Evolutionary conservation across 768 basidiomycete genomes (phyloP).

Genomic region (Mrakia frigida): DNA sequence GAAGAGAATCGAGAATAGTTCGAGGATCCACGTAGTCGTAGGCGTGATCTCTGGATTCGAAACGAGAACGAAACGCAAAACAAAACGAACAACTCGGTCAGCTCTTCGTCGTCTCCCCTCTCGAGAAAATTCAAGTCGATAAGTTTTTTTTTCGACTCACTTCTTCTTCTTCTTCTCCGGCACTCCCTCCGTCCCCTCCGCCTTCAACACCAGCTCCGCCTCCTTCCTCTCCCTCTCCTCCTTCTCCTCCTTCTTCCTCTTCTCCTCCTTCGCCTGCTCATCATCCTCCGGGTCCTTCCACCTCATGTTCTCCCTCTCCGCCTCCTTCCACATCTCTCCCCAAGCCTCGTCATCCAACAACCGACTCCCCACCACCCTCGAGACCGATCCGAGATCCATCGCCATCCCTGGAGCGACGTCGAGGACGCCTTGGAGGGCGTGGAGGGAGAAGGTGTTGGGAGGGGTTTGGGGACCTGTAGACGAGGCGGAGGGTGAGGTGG

Average conservation of each 20-base stretch:
- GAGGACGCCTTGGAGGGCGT: constrained; percentile 18
- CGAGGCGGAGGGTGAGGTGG: constrained; percentile 17
- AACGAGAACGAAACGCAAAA: background rate
- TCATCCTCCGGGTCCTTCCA: background rate
- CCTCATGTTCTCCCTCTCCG: constrained; percentile 17
- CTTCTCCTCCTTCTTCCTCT: background rate
- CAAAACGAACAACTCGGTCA: background rate
- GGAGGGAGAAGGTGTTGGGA: constrained; percentile 23
- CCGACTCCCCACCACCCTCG: constrained; percentile 6
- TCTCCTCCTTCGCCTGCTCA: constrained; percentile 6
- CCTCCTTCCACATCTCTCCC: constrained; percentile 26
- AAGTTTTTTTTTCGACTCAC: background rate
- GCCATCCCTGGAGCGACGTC: constrained; percentile 7
- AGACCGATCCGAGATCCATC: background rate
- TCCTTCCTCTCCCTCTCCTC: constrained; percentile 5
- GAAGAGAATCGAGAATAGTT: constrained; percentile 21
- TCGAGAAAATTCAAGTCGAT: too few relatives aligned
- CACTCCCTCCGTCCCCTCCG: background rate
- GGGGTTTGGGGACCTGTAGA: constrained; percentile 15
- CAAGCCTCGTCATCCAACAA: constrained; percentile 22
- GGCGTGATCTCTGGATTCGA: background rate
- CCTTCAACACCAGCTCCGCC: background rate
- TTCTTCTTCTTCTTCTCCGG: constrained; percentile 17
- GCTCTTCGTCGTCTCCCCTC: too few relatives aligned
- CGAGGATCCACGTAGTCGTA: constrained; percentile 27